Evolutionary conservation across 139 green algal species (phyloP), one percentile per base, ranked within the genome.

Genomic region (Choricystis sp.): DNA sequence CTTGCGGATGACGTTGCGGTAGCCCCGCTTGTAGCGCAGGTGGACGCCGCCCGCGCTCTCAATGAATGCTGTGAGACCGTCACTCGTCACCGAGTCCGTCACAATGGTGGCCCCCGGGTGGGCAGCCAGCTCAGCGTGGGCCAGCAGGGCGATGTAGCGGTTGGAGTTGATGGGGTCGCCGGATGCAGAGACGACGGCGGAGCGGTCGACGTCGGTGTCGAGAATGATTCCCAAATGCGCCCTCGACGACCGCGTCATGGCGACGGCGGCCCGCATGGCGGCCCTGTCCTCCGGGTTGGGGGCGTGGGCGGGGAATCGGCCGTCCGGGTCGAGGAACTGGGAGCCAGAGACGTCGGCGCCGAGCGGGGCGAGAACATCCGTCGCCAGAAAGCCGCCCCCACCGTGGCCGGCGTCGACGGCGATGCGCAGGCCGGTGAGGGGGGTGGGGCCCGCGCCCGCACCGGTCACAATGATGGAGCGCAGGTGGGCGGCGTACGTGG

Each of bases 1-100:
- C 74, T 94, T 90, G 70, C 85, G 74, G 66, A 98, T 98, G 2
- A 98, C 87, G 70, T 98, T 98, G 73, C 94, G 93, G 81, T 96
- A 96, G 22, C 91, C 91, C 24, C 89, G 81, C 71, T 85, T 85
- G 80, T 83, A 96, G 29, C 81, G 74, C 65, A 85, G 85, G 74
- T 95, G 87, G 60, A 79, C 80, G 63, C 87, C 87, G 2, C 87
- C 87, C 56, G 83, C 71, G 16, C 62, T 23, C n/a, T 67, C 26
- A 57, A 98, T 97, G 74, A 96, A 97, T 1, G 78, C 57, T 2
- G 81, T 75, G 26, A 98, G 77, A 3, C 90, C 92, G 64, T 95
- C 89, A 61, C 69, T 86, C 31, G 90, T 97, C 22, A 96, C 88
- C 14, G 68, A 83, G 79, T 98, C 92, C 2, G 92, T 97, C 0